These are phyloP conservation scores for Juglanconis juglandina DNA, from an alignment of 2,329 filamentous ascomycete species.

Conservation along the genomic window DNA sequence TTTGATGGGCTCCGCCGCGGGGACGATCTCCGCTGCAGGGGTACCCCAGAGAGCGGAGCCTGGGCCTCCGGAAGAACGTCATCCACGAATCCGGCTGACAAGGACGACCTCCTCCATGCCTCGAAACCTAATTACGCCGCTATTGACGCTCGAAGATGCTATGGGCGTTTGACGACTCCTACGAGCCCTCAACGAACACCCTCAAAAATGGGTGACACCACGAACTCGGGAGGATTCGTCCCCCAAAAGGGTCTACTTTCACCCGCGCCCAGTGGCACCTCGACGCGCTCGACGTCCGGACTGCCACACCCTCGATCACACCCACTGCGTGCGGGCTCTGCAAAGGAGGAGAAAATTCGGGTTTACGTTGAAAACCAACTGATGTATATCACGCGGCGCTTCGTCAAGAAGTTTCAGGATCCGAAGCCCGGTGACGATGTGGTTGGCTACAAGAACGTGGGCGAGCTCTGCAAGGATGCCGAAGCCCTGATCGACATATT, in stretches of 20 bases:
- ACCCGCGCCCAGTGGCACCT: conserved; percentile 50
- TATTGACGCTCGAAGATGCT: conserved; percentile 2
- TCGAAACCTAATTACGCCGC: neutral
- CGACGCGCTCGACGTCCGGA: conserved; percentile 34
- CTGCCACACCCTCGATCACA: conserved; percentile 55
- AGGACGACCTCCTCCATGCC: neutral
- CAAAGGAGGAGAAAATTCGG: conserved; percentile 58
- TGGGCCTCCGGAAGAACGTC: neutral
- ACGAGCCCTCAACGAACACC: neutral
- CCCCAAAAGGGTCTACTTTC: conserved; percentile 45
- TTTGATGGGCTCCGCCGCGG: conserved; percentile 1
- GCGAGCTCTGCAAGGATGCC: conserved; percentile 69
- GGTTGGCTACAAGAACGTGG: conserved; percentile 57
- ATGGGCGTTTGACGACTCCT: conserved; percentile 3
- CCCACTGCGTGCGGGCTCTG: conserved; percentile 52
- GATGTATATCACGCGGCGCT: conserved; percentile 53
- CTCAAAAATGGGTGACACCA: conserved; percentile 25
- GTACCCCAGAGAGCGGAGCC: neutral
- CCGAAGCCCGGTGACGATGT: conserved; percentile 45
- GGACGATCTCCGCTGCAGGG: neutral
- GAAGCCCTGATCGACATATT: conserved; percentile 73
- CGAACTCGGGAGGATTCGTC: conserved; percentile 48
- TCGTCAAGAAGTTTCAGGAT: conserved; percentile 55
- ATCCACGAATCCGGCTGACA: neutral
- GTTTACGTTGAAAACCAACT: conserved; percentile 55